Conservation (phyloP, 1,284 basidiomycete genomes). For the Neonothopanus nambi region DNA sequence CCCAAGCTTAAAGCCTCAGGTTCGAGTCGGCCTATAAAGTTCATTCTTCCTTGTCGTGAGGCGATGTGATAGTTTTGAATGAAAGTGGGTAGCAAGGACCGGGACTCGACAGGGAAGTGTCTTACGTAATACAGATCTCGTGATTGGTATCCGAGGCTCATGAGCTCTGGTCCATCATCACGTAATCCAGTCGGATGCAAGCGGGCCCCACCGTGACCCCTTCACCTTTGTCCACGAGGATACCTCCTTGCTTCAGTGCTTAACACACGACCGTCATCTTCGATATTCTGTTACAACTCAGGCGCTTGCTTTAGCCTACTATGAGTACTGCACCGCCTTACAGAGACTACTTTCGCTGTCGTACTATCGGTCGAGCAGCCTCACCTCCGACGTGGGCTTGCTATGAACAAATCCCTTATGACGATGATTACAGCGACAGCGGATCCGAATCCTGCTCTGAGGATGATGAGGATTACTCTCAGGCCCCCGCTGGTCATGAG, state of each 20-base stretch:
- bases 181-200: background rate
- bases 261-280: background rate
- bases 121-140: no score
- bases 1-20: no score
- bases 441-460: constrained; percentile 67
- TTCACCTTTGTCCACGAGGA: constrained; percentile 3
- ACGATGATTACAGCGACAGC: constrained; percentile 48
- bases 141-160: no score
- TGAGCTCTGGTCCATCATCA: no score
- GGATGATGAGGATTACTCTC: constrained; percentile 64
- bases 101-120: no score
- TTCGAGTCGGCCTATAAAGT: no score
- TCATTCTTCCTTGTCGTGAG: no score
- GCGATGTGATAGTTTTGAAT: no score
- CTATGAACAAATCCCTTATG: constrained; percentile 80
- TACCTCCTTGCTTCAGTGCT: background rate
- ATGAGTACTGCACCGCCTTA: constrained; percentile 50
- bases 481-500: constrained; percentile 29
- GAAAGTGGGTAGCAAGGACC: no score
- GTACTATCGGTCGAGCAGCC: constrained; percentile 72
- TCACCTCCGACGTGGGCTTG: constrained; percentile 83
- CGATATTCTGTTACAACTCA: background rate
- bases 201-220: background rate
- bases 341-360: constrained; percentile 57
- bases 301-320: constrained; percentile 10